Base-by-base conservation (phyloP, 345 rosid genomes). In the Turritis glabra region DNA sequence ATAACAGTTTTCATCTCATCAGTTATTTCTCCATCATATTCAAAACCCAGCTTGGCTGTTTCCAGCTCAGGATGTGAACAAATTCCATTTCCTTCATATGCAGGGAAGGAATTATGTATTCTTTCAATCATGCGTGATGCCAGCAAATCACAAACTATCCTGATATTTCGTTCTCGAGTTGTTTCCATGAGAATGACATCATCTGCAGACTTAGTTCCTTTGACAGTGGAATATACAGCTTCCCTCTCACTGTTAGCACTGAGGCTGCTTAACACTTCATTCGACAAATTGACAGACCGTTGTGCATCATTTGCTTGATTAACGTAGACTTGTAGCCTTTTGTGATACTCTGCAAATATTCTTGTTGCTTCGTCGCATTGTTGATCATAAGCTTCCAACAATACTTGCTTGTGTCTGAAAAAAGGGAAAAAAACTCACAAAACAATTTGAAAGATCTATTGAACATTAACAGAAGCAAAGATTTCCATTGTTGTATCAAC, bases 301-400 rank as follows among this genome's bases (percentile, higher is more conserved):
- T 86, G 89, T 57, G 92, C 84, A 83, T 88, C 94, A 71, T 90
- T 90, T 38, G 97, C 97, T 87, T 90, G 98, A 79, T 80, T 86
- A 69, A 91, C 93, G 55, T 85, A 90, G 27, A 81, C 84, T 65
- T 77, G 82, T 64, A 94, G 84, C 68, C 89, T 90, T 60, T 84
- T 91, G 72, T 91, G 96, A 81, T 94, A 94, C 80, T 91, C 98
- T 1, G 85, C 86, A 84, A 91, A 91, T 77, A 94, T 86, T 78
- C 88, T 88, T 41, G 90, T 92, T 62, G 96, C 97, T 68, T 94
- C 97, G 52, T 91, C 97, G 50, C 97, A 87, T 67, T 94, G 98
- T 71, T 91, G 90, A 80, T 94, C 90, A 80, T 90, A 94, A 55
- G 97, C 87, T 76, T 91, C 98, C 82, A 91, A 67, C 87, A 84